phyloP scores from a whole-genome alignment of 495 filamentous ascomycete species.

The Rhizodiscina lignyota region DNA sequence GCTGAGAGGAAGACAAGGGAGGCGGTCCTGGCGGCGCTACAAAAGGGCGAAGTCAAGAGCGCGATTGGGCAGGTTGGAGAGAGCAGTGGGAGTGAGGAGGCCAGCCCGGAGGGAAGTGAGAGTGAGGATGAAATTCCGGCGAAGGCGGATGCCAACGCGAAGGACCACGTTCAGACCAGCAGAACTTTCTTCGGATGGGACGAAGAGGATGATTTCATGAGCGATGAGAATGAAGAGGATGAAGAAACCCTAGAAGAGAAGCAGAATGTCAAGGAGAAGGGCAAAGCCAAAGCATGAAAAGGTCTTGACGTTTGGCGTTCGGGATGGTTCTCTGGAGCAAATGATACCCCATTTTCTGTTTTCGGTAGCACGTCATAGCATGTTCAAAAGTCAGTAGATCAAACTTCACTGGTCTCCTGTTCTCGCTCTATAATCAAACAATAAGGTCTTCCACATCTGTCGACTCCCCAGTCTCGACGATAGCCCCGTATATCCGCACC shows the following conservation, averaged over 20 bases:
- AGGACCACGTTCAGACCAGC: constrained; percentile 5
- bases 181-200: constrained; percentile 14
- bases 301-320: neutral
- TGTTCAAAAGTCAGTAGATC: constrained; percentile 1
- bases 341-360: neutral
- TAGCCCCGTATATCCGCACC: constrained; percentile 65
- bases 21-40: constrained; percentile 65
- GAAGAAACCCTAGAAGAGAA: constrained; percentile 2
- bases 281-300: neutral
- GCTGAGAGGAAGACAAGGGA: constrained; percentile 66
- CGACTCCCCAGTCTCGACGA: constrained; percentile 14
- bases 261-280: neutral
- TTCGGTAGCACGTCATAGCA: neutral
- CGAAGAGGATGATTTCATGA: constrained; percentile 16
- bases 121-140: neutral
- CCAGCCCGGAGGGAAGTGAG: neutral
- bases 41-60: constrained; percentile 37
- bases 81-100: neutral
- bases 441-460: constrained; percentile 8
- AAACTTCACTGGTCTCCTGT: no score
- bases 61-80: constrained; percentile 3
- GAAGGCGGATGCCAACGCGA: constrained; percentile 4
- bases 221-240: constrained; percentile 12
- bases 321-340: neutral
- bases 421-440: no score